Base-by-base conservation (phyloP, 2,329 filamentous ascomycete species). In the Decorospora gaudefroyi region DNA sequence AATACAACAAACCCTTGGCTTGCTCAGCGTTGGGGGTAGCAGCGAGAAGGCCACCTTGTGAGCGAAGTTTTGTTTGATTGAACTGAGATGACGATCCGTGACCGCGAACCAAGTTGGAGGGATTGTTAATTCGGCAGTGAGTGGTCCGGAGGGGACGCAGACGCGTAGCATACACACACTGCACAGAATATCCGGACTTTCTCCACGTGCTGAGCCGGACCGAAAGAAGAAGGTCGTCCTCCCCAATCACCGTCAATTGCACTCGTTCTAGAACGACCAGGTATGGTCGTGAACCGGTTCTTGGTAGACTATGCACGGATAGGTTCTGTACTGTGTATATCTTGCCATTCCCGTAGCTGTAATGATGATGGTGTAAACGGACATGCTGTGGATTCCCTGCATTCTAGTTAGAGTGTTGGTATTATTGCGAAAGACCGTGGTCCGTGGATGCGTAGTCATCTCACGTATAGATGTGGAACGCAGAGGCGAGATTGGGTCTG, bases 51-150 rank as follows among this genome's bases (percentile, higher is more conserved):
- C 19, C 25, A 10, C n/a, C 4, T 25, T 19, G 27, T 18, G 15
- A 23, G 10, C 21, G 29, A 28, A 42, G 33, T 26, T 22, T 23
- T 25, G 28, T 33, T 29, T 12, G 17, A 18, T 3, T 16, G 21
- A 16, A 33, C 37, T 29, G 18, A 28, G 11, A 29, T 21, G 28
- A 29, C 29, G 31, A 23, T 27, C 30, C 28, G 16, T 19, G 33
- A 44, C 37, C 28, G 47, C 37, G 49, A 25, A 39, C 42, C 48
- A 41, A 33, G 29, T 18, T 42, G 42, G 23, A 47, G 40, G 42
- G 35, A 29, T 27, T 44, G 28, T 32, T 34, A 30, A 39, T n/a
- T n/a, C 16, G 26, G 28, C 30, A 33, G 27, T 17, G 31, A 46
- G 32, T 26, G 27, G 27, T 23, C 28, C 28, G 26, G 31, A 32